Percentiles rank a stretch among this genome's conserved stretches.
These are phyloP conservation scores for Fusarium siculi DNA, from an alignment of 2,329 filamentous ascomycete genomes.

Conservation along the genomic window DNA sequence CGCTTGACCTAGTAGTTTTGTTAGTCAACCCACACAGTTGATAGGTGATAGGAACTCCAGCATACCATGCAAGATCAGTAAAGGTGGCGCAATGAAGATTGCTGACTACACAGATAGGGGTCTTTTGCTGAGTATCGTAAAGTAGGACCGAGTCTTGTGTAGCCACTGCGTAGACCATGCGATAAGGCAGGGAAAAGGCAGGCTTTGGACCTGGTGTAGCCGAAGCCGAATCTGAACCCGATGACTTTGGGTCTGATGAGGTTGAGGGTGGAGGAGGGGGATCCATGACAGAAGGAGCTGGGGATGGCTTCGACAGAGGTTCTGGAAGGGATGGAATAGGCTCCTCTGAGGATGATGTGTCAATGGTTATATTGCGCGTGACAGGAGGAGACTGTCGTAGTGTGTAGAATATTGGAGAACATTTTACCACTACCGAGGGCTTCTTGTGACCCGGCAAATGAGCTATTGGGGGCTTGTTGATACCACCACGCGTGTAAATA, in stretches of 20 bases:
- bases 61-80: slow-evolving; percentile 93
- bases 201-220: slow-evolving; percentile 70
- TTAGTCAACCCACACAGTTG: slow-evolving; percentile 34
- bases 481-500: slow-evolving; percentile 94
- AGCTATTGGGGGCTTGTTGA: slow-evolving; percentile 95
- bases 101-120: slow-evolving; percentile 92
- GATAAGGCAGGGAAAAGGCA: slow-evolving; percentile 87
- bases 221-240: slow-evolving; percentile 54
- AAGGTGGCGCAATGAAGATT: slow-evolving; percentile 98
- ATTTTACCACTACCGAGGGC: slow-evolving; percentile 93
- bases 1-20: slow-evolving; percentile 56
- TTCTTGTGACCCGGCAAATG: slow-evolving; percentile 98
- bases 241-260: slow-evolving; percentile 64
- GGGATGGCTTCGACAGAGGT: slow-evolving; percentile 73
- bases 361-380: slow-evolving; percentile 92
- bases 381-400: slow-evolving; percentile 73
- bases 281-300: slow-evolving; percentile 77
- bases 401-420: slow-evolving; percentile 89
- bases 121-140: slow-evolving; percentile 97
- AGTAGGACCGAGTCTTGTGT: slow-evolving; percentile 95
- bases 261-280: slow-evolving; percentile 74
- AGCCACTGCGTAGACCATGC: slow-evolving; percentile 95
- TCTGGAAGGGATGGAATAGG: slow-evolving; percentile 86
- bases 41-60: neutral
- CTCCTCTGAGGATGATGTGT: slow-evolving; percentile 89